phyloP scores from a whole-genome alignment of 805 yeast genomes.

The Ogataea paraovalis region DNA sequence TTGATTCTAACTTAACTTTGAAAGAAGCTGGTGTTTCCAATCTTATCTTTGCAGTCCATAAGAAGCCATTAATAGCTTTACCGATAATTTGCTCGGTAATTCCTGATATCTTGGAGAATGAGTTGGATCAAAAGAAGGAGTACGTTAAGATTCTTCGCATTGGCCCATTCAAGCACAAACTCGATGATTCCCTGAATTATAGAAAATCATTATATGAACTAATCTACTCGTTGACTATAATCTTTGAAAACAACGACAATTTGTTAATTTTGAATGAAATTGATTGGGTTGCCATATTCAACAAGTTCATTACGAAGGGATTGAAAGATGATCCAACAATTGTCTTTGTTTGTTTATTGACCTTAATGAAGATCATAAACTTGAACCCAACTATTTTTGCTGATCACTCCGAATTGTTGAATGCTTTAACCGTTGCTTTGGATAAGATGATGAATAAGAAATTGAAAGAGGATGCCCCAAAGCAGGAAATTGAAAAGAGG shows the following conservation, averaged over 20 bases:
- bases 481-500: slow-evolving; percentile 59
- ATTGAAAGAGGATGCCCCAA: slow-evolving; percentile 57
- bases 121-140: slow-evolving; percentile 50
- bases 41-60: slow-evolving; percentile 56
- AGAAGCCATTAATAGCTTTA: slow-evolving; percentile 44
- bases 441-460: slow-evolving; percentile 42
- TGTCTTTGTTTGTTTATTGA: slow-evolving; percentile 48
- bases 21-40: slow-evolving; percentile 59
- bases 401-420: slow-evolving; percentile 17
- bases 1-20: slow-evolving; percentile 43
- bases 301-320: slow-evolving; percentile 43
- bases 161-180: slow-evolving; percentile 83
- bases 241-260: slow-evolving; percentile 27
- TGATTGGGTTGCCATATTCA: slow-evolving; percentile 30
- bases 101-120: slow-evolving; percentile 47
- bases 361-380: slow-evolving; percentile 36
- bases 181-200: slow-evolving; percentile 72
- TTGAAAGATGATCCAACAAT: slow-evolving; percentile 61
- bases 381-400: slow-evolving; percentile 25
- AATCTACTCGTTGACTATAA: slow-evolving; percentile 47
- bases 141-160: slow-evolving; percentile 66
- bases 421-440: slow-evolving; percentile 33
- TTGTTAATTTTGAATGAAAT: slow-evolving; percentile 16
- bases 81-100: slow-evolving; percentile 44
- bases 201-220: slow-evolving; percentile 71